These are phyloP conservation scores for Botryotinia calthae DNA, from an alignment of 2,329 filamentous ascomycete species.

Conservation along the genomic window DNA sequence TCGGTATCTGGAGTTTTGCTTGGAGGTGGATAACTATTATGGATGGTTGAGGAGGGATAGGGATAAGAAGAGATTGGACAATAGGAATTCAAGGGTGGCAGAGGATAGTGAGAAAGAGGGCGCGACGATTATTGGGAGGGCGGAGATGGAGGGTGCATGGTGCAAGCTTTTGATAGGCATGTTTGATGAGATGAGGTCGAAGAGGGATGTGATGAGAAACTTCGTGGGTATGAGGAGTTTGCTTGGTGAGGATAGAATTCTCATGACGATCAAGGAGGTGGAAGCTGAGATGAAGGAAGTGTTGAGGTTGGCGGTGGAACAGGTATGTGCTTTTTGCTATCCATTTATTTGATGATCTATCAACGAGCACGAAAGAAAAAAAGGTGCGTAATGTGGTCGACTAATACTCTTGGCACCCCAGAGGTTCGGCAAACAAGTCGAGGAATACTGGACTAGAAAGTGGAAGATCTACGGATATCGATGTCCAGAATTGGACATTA, in stretches of 20 bases:
- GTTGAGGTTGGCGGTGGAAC: not conserved
- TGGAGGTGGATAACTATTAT: not conserved
- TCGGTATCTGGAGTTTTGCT: not conserved
- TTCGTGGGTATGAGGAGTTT: not conserved
- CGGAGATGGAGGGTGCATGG: constrained; percentile 1
- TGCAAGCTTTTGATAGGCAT: not conserved
- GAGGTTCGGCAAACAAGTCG: not conserved
- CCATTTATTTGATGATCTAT: too few relatives aligned
- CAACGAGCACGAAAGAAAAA: too few relatives aligned
- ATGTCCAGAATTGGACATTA: not conserved
- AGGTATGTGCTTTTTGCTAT: not conserved
- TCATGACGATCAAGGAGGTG: not conserved
- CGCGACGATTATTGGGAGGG: not conserved
- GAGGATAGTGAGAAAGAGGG: not conserved
- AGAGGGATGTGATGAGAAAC: not conserved
- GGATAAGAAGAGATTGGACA: not conserved
- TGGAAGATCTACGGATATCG: not conserved
- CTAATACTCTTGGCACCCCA: not conserved
- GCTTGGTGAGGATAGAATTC: not conserved
- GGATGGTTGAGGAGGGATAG: not conserved
- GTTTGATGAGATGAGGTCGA: constrained; percentile 1
- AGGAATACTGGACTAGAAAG: constrained; percentile 1
- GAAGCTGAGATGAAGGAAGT: constrained; percentile 1
- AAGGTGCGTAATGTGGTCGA: accelerated
- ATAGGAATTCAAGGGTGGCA: not conserved